Evolutionary conservation across 495 filamentous ascomycete genomes (phyloP).

Genomic region (Hypoxylon rickii): DNA sequence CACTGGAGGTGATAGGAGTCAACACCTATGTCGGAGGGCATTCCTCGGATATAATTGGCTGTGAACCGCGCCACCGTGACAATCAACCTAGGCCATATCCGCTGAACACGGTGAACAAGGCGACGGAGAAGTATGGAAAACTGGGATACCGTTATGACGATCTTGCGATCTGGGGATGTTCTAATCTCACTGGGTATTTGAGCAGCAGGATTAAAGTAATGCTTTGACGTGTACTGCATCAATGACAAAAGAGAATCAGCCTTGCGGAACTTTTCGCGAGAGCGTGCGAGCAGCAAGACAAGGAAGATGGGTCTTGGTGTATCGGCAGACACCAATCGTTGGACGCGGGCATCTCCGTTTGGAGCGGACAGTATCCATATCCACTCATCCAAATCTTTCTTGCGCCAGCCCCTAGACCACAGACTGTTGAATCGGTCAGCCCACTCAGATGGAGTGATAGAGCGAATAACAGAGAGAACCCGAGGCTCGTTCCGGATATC

Average conservation of each 20-base stretch:
- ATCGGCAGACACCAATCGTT: slow-evolving; percentile 41
- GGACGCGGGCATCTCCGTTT: slow-evolving; percentile 38
- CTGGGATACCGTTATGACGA: slow-evolving; percentile 33
- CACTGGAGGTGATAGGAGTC: slow-evolving; percentile 31
- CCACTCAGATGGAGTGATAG: slow-evolving; percentile 37
- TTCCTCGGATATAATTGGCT: slow-evolving; percentile 40
- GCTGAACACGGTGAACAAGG: slow-evolving; percentile 39
- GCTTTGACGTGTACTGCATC: slow-evolving; percentile 38
- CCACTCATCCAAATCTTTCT: slow-evolving; percentile 44
- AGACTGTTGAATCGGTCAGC: slow-evolving; percentile 30
- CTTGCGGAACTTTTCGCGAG: slow-evolving; percentile 37
- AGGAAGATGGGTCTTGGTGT: slow-evolving; percentile 47
- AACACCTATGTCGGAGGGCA: slow-evolving; percentile 17
- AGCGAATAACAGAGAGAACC: slow-evolving; percentile 20
- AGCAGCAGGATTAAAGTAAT: slow-evolving; percentile 28
- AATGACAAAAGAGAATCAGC: slow-evolving; percentile 35
- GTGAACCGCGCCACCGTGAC: slow-evolving; percentile 41
- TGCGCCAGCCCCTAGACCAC: slow-evolving; percentile 29
- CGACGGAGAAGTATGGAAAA: slow-evolving; percentile 41
- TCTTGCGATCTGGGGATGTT: slow-evolving; percentile 10
- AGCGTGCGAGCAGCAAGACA: slow-evolving; percentile 39
- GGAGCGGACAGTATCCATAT: slow-evolving; percentile 47
- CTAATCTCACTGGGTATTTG: background rate
- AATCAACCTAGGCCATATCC: slow-evolving; percentile 41
- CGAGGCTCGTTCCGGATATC: slow-evolving; percentile 20